Percentiles rank a stretch among this genome's conserved stretches.
Evolutionary conservation across 305 asterid species (phyloP).

Genomic region (Stenogyne calaminthoides): DNA sequence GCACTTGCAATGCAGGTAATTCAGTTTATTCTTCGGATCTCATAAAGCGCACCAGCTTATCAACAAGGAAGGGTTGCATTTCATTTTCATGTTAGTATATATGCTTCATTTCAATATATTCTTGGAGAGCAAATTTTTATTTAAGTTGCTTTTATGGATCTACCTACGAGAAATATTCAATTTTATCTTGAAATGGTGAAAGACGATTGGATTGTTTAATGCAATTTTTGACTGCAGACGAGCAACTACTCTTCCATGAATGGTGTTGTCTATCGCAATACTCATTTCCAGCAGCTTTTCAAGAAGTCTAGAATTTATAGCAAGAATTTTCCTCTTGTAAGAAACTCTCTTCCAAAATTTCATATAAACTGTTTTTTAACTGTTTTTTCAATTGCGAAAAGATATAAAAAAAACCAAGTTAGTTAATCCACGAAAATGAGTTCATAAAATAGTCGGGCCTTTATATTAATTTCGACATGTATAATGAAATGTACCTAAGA

Average conservation of each 20-base stretch:
- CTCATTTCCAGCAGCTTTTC: conserved; percentile 77
- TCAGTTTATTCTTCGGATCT: too few species aligned
- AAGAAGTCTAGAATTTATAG: conserved; percentile 60
- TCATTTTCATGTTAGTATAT: too few species aligned
- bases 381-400: too few species aligned
- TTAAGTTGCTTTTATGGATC: not conserved
- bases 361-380: too few species aligned
- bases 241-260: conserved; percentile 98
- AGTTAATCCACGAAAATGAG: too few species aligned
- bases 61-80: too few species aligned
- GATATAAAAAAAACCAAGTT: too few species aligned
- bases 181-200: not conserved
- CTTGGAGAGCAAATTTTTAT: not conserved
- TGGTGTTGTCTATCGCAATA: conserved; percentile 92
- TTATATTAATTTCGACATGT: too few species aligned
- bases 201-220: not conserved
- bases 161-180: not conserved
- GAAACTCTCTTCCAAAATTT: not conserved
- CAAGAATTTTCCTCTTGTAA: conserved; percentile 75
- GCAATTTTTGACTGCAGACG: conserved; percentile 49
- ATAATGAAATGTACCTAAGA: not conserved
- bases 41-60: too few species aligned
- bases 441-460: too few species aligned
- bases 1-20: too few species aligned
- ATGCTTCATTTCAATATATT: not conserved